These are phyloP conservation scores for Lichtheimia ornata DNA, from an alignment of 371 early-diverging fungal species.

Conservation along the genomic window DNA sequence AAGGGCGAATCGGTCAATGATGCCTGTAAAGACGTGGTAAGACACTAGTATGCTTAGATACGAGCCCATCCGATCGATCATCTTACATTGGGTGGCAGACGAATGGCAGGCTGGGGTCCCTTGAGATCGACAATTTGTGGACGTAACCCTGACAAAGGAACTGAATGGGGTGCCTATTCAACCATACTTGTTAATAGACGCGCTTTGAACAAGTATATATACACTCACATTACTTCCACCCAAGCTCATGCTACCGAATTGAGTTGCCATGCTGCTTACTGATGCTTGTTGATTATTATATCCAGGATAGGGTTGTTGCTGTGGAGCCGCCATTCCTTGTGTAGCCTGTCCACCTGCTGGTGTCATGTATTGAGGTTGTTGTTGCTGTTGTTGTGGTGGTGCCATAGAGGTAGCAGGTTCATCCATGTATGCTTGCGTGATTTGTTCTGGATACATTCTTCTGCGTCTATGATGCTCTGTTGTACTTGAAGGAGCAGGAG, in stretches of 20 bases:
- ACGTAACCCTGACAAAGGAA: constrained; percentile 54
- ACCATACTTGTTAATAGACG: too few relatives aligned
- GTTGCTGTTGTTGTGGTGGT: constrained; percentile 23
- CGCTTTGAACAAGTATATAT: too few relatives aligned
- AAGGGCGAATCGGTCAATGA: constrained; percentile 70
- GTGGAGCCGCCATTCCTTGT: constrained; percentile 16
- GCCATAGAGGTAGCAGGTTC: constrained; percentile 19
- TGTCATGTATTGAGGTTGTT: constrained; percentile 31
- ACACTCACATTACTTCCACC: constrained; percentile 6
- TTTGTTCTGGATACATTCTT: constrained; percentile 67
- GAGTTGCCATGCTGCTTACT: constrained; percentile 37
- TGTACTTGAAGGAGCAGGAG: constrained; percentile 5
- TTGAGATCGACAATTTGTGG: constrained; percentile 60
- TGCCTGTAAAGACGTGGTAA: constrained; percentile 33
- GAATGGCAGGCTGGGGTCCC: constrained; percentile 55
- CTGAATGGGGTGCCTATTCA: constrained; percentile 31
- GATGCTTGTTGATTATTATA: constrained; percentile 28
- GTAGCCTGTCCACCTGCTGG: constrained; percentile 22
- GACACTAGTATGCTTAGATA: too few relatives aligned
- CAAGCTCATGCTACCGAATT: constrained; percentile 48
- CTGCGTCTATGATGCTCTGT: constrained; percentile 46
- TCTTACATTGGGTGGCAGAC: constrained; percentile 61
- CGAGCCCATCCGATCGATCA: background rate
- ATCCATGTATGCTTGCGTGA: constrained; percentile 47
- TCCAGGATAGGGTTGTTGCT: constrained; percentile 30